Evolutionary conservation across 2,329 filamentous ascomycete genomes (phyloP).

Genomic region (Talaromyces sp.): DNA sequence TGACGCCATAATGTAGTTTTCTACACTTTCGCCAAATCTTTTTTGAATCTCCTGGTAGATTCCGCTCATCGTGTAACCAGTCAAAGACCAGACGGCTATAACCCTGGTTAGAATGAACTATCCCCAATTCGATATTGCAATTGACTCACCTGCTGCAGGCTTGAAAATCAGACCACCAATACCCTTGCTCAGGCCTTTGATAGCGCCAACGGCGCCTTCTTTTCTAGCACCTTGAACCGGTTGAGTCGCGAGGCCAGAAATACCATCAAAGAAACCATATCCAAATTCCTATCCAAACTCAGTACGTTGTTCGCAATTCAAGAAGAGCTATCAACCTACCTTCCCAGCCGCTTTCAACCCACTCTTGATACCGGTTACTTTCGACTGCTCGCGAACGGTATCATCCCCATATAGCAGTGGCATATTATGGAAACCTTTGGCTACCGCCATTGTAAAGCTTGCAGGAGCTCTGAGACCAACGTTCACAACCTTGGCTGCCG

Average conservation of each 20-base stretch:
- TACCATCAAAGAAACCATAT: conserved; percentile 75
- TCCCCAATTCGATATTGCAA: background rate
- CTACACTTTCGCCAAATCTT: conserved; percentile 65
- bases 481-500: conserved; percentile 68
- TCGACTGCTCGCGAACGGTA: conserved; percentile 73
- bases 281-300: conserved; percentile 59
- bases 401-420: conserved; percentile 83
- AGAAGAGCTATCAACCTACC: conserved; percentile 33
- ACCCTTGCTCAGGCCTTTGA: conserved; percentile 80
- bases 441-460: conserved; percentile 78
- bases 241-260: conserved; percentile 77
- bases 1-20: conserved; percentile 77
- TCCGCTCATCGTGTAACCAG: conserved; percentile 80
- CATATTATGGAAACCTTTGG: conserved; percentile 84
- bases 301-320: background rate
- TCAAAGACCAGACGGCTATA: conserved; percentile 64
- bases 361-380: conserved; percentile 73
- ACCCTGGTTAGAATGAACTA: background rate
- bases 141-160: conserved; percentile 67
- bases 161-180: conserved; percentile 79
- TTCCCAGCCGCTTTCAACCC: conserved; percentile 76
- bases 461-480: conserved; percentile 78
- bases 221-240: conserved; percentile 68
- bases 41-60: conserved; percentile 75
- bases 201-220: conserved; percentile 63